Conservation (phyloP, 176 grass and related monocot species). For the Guadua angustifolia region DNA sequence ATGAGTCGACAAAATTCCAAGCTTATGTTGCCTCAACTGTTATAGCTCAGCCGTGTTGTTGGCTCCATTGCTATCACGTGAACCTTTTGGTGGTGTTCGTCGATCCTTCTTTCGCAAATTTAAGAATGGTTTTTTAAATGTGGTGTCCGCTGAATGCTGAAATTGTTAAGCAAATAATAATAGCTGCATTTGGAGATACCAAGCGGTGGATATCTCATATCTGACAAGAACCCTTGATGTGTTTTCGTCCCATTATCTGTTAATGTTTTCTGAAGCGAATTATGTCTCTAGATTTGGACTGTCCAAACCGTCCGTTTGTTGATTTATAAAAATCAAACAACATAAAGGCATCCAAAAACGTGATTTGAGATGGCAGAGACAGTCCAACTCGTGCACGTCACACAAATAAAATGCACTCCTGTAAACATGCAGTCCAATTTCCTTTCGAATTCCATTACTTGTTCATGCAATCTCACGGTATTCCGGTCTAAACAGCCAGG, state of each 20-base stretch:
- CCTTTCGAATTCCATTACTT: neutral
- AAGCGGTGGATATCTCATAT: neutral
- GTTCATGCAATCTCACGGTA: neutral
- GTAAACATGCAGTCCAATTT: neutral
- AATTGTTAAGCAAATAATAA: neutral
- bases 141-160: neutral
- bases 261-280: neutral
- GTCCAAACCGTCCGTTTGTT: neutral
- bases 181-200: neutral
- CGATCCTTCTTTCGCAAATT: neutral
- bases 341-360: neutral
- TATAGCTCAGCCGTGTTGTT: neutral
- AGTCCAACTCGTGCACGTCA: neutral
- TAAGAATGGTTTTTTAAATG: neutral
- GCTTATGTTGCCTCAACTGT: neutral
- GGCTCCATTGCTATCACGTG: neutral
- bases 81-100: neutral
- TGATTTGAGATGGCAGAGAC: neutral
- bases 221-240: neutral
- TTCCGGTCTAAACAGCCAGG: neutral
- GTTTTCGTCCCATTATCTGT: neutral
- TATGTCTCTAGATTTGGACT: neutral
- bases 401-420: neutral
- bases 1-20: conserved; percentile 38
- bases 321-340: neutral